Base-by-base conservation (phyloP, 2,329 filamentous ascomycete genomes). In the Dactylella cylindrospora region DNA sequence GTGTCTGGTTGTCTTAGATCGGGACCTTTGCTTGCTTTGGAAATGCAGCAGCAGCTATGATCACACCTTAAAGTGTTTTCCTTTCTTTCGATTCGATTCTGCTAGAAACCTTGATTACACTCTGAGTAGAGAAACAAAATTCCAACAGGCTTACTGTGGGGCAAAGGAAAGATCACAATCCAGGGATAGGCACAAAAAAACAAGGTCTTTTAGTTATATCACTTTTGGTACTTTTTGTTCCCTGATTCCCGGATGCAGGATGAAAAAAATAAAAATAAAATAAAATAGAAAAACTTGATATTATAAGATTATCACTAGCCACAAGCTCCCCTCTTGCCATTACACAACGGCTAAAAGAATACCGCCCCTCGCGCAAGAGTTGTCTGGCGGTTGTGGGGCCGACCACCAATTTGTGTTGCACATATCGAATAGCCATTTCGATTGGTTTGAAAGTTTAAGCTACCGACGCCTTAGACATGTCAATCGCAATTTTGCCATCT, bases 1-100 rank as follows among this genome's bases (percentile, higher is more conserved):
- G 36, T n/a, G 50, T 45, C 31, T 46, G 31, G 50, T 19, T 53
- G 39, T 44, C 50, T 53, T 54, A 46, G 39, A 46, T 45, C 40
- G 9, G 40, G 39, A 12, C 40, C 23, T 23, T 25, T 46, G 23
- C 40, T 41, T 5, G 32, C 32, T 45, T 31, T 28, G 8, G 20
- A 19, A n/a, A n/a, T n/a, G n/a, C n/a, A n/a, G n/a, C n/a, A n/a
- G n/a, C n/a, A n/a, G n/a, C n/a, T n/a, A n/a, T n/a, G n/a, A n/a
- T n/a, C n/a, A n/a, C n/a, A n/a, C n/a, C n/a, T n/a, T n/a, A 7
- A 46, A 28, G 39, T 40, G 38, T 33, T 41, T 29, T 26, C 49
- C 49, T 35, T 19, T 36, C 15, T 9, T 25, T 45, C 17, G 13
- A 13, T 12, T 7, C 35, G 31, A 17, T 23, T n/a, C 17, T 19